A percentile compares a stretch with the other conserved stretches of the same genome.
Conservation (phyloP, 2,329 filamentous ascomycete genomes). For the Aspergillus alliaceus region DNA sequence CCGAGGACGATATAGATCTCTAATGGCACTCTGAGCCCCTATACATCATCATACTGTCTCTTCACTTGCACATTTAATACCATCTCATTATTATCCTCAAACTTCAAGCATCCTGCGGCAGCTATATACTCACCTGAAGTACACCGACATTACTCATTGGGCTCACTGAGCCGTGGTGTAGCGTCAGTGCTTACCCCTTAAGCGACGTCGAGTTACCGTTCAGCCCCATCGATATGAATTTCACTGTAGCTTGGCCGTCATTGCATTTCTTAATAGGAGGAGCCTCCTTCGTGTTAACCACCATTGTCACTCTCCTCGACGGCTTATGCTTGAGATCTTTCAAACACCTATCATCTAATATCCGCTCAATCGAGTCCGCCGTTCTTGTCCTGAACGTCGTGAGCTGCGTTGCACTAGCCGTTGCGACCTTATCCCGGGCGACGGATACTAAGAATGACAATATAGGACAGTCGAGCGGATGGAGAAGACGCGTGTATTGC, state of each 20-base stretch:
- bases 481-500: constrained; percentile 20
- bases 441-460: constrained; percentile 16
- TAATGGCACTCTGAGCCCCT: neutral
- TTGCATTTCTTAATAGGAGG: constrained; percentile 25
- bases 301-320: constrained; percentile 30
- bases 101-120: neutral
- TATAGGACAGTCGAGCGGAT: constrained; percentile 13
- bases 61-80: neutral
- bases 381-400: constrained; percentile 25
- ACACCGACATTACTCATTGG: neutral
- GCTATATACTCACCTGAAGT: neutral
- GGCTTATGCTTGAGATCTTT: constrained; percentile 28
- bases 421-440: constrained; percentile 20
- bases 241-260: neutral
- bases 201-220: neutral
- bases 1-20: no score
- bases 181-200: neutral
- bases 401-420: constrained; percentile 23
- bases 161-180: neutral
- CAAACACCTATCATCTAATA: constrained; percentile 16
- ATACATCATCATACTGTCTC: neutral
- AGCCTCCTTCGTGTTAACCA: constrained; percentile 22
- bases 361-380: constrained; percentile 22
- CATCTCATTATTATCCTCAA: constrained; percentile 2
- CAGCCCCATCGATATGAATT: neutral